Percentiles rank a stretch among this genome's conserved stretches.
Conservation (phyloP, 139 green algal genomes). For the Chlamydomonas sphaeroides region DNA sequence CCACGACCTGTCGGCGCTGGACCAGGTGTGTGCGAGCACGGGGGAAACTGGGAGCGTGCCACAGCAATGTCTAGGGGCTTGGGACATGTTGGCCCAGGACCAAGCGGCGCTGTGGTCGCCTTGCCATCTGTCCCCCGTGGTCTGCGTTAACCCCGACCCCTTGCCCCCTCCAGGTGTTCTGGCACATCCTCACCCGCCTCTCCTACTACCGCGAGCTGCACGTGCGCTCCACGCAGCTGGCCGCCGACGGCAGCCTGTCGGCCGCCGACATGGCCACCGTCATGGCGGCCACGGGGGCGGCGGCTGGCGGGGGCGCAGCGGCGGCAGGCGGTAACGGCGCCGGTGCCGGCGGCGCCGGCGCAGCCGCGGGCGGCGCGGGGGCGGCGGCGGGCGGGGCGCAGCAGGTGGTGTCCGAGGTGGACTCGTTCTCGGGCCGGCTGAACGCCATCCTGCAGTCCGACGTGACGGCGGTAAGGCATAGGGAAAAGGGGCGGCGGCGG, state of each 20-base stretch:
- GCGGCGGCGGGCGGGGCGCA: not conserved
- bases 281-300: not conserved
- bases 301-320: not conserved
- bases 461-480: conserved; percentile 60
- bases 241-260: conserved; percentile 11
- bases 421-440: conserved; percentile 74
- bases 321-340: not conserved
- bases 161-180: conserved; percentile 81
- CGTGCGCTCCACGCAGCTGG: conserved; percentile 50
- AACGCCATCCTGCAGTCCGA: conserved; percentile 72
- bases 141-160: no score
- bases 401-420: conserved; percentile 65
- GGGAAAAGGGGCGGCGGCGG: no score
- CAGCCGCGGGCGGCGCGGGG: not conserved
- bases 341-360: not conserved
- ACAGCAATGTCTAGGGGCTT: no score
- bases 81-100: no score
- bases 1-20: conserved; percentile 69
- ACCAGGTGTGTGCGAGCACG: conserved; percentile 60
- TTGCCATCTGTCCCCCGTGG: no score
- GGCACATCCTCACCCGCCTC: conserved; percentile 84
- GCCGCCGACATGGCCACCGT: not conserved
- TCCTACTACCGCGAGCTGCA: conserved; percentile 76
- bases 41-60: no score
- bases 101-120: no score